Evolutionary conservation across 169 alveolate genomes (phyloP), one percentile per base, ranked within the genome.

Genomic region (Babesia caballi): DNA sequence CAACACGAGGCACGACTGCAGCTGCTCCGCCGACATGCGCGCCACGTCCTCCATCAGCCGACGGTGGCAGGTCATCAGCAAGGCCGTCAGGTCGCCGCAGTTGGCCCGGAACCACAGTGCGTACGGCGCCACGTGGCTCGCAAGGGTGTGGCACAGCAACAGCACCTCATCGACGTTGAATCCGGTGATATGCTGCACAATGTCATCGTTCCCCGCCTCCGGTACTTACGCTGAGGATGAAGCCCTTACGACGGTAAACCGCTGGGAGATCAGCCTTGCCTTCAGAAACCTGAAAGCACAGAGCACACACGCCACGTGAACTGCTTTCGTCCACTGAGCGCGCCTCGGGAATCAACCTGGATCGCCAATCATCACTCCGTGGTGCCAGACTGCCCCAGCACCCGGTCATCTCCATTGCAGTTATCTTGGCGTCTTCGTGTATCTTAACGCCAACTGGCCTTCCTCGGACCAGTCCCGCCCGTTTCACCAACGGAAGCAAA

Each of bases 101-200:
- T 66, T 61, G n/a, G 51, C 84, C 32, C 44, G 50, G 84, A 63
- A 74, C 84, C 84, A 74, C 23, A 35, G 33, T 5, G 75, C 15
- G 21, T 74, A 74, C 3, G 59, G 41, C 14, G 21, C 60, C 9
- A 53, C 70, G 21, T 60, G 60, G 9, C 33, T 49, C 17, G 75
- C 52, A 42, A 59, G 23, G 15, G 76, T 53, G 59, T 50, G 28
- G n/a, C 49, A 46, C 36, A 65, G 49, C 32, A 60, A 35, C 52
- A 74, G 23, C 19, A 74, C 42, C 28, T 74, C 66, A 28, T 74
- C 76, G 9, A 63, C 52, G 28, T 4, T 49, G 50, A 63, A 63
- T 9, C 19, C n/a, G 51, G 15, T 7, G 4, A 63, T 23, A 49
- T 63, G 9, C 61, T 52, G 42, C 36, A 52, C 61, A 25, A 1